phyloP scores from a whole-genome alignment of 164 flowering plant species.

The Berberis thunbergii region DNA sequence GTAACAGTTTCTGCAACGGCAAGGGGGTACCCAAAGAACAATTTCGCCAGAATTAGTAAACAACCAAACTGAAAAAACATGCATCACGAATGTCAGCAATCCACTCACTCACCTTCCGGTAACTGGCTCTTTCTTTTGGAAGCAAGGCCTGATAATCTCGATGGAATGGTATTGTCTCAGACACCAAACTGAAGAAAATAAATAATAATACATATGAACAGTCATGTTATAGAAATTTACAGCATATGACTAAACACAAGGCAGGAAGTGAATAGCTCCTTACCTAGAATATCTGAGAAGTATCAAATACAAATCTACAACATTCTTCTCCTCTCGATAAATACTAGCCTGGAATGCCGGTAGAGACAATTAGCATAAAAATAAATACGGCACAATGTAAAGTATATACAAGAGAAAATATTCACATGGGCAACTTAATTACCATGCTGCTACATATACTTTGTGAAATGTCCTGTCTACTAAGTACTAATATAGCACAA shows the following conservation, averaged over 20 bases:
- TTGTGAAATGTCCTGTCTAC: no score
- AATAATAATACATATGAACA: slow-evolving; percentile 5
- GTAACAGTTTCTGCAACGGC: slow-evolving; percentile 46
- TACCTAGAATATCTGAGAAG: slow-evolving; percentile 94
- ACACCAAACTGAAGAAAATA: slow-evolving; percentile 52
- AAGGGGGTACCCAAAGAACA: slow-evolving; percentile 7
- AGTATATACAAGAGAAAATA: neutral
- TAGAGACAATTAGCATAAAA: slow-evolving; percentile 1
- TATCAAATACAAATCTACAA: slow-evolving; percentile 78
- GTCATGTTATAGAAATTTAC: neutral
- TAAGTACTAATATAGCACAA: neutral
- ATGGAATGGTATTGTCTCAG: slow-evolving; percentile 91
- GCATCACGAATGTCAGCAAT: neutral
- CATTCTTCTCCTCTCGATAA: slow-evolving; percentile 73
- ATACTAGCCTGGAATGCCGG: slow-evolving; percentile 58
- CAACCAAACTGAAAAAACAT: neutral
- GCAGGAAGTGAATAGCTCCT: neutral
- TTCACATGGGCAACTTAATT: neutral
- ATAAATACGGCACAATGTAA: neutral
- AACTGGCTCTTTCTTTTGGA: slow-evolving; percentile 37
- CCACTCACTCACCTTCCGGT: slow-evolving; percentile 46
- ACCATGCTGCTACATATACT: no score
- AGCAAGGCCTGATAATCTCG: slow-evolving; percentile 65
- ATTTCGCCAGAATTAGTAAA: neutral
- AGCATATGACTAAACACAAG: neutral